Base-by-base conservation (phyloP, 257 asterid species). In the Primulina tabacum region DNA sequence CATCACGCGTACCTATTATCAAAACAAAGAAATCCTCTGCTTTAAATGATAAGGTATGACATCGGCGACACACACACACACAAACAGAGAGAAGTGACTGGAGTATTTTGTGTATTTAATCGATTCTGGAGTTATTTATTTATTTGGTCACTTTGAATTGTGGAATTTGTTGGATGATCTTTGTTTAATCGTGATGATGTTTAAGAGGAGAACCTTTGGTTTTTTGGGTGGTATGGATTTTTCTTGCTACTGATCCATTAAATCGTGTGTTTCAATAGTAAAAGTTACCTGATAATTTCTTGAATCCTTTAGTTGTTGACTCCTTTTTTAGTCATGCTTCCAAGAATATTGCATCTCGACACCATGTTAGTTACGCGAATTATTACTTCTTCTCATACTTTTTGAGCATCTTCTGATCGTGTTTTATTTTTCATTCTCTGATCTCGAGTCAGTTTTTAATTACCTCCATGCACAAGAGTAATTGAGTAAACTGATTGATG, bases 381-480 rank as follows among this genome's bases (percentile, higher is more conserved):
- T 69, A 8, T 35, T 69, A 35, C 38, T 11, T 11, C 24, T 3
- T 62, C 1, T 32, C 9, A 32, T 60, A 59, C 28, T 38, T 56
- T 6, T 24, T 67, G 4, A 24, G 70, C 60, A 28, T 67, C 12
- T 18, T 30, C 56, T 79, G 67, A 68, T 65, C 52, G 14, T 56
- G 65, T 18, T 60, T 28, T 30, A 11, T 62, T 67, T 73, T 26
- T 53, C 26, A 58, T 56, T 18, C 66, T 67, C 83, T 67, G 85
- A 76, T 82, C 76, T 65, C 50, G 75, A 53, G 34, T 66, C 68
- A 34, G 78, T 82, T 71, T 75, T 62, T 73, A 74, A 78, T 75
- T 79, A 75, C 50, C 69, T 76, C 47, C 28, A 61, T 71, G 75
- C 63, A 65, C 79, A 56, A 67, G 82, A 47, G 37, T 28, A 60